A percentile compares a stretch with the other conserved stretches of the same genome.
Evolutionary conservation across 2,329 filamentous ascomycete genomes (phyloP).

Genomic region (Colletotrichum gigasporum): DNA sequence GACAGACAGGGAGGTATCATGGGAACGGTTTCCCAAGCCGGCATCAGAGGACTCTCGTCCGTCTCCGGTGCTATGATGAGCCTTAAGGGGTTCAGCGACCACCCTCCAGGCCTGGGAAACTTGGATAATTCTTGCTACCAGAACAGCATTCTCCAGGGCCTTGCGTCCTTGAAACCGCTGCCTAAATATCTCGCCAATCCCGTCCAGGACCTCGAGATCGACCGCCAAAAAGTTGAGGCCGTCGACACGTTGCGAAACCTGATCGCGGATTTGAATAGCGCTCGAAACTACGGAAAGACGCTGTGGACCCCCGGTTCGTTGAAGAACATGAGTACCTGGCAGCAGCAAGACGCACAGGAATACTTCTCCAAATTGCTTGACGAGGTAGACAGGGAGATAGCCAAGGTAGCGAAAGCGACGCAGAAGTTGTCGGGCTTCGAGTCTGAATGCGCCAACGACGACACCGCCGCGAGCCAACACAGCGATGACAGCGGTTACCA

Average conservation of each 20-base stretch:
- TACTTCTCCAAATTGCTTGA: constrained; percentile 93
- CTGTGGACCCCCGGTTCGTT: constrained; percentile 85
- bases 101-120: constrained; percentile 81
- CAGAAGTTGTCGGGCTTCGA: constrained; percentile 50
- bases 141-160: constrained; percentile 90
- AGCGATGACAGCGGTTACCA: constrained; percentile 69
- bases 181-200: constrained; percentile 69
- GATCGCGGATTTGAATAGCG: constrained; percentile 75
- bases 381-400: constrained; percentile 81
- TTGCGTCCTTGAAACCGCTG: constrained; percentile 80
- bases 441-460: constrained; percentile 48
- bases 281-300: constrained; percentile 75
- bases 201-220: constrained; percentile 37
- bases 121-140: constrained; percentile 97
- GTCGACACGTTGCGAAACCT: constrained; percentile 66
- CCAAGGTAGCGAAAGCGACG: constrained; percentile 53
- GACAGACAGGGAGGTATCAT: constrained; percentile 63
- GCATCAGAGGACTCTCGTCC: constrained; percentile 63
- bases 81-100: constrained; percentile 50
- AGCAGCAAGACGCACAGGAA: constrained; percentile 97
- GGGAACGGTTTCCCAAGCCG: constrained; percentile 65
- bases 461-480: constrained; percentile 55
- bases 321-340: constrained; percentile 94
- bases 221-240: constrained; percentile 32
- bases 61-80: constrained; percentile 56